Percentiles rank a stretch among this genome's conserved stretches.
phyloP scores from a whole-genome alignment of 73 alveolate genomes.

The Paramecium pentaurelia region DNA sequence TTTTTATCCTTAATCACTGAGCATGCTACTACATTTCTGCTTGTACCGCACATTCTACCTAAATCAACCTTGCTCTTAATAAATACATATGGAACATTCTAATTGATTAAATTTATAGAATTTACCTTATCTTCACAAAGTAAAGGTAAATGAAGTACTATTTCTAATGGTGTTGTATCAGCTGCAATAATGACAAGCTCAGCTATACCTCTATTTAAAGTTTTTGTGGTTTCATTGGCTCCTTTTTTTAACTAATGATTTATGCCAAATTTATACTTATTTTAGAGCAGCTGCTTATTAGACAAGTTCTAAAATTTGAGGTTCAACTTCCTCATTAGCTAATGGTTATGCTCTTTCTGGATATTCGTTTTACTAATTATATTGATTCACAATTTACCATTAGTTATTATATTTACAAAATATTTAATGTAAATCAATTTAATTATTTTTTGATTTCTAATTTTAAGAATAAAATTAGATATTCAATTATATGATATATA shows the following conservation, averaged over 20 bases:
- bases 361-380: background rate
- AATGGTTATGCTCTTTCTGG: conserved; percentile 53
- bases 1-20: conserved; percentile 22
- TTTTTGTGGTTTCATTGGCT: conserved; percentile 91
- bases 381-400: background rate
- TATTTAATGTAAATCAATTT: background rate
- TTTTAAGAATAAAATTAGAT: background rate
- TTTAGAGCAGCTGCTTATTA: conserved; percentile 32
- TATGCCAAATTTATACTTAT: background rate
- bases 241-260: conserved; percentile 43
- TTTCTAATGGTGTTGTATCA: conserved; percentile 99
- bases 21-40: conserved; percentile 91
- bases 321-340: conserved; percentile 40
- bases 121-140: conserved; percentile 87
- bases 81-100: conserved; percentile 98
- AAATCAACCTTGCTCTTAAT: conserved; percentile 95
- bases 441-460: background rate
- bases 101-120: background rate
- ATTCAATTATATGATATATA: background rate
- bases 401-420: background rate
- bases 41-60: conserved; percentile 99
- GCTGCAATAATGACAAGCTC: conserved; percentile 98
- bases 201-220: conserved; percentile 97
- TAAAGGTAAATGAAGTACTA: conserved; percentile 97
- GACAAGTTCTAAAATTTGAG: background rate